phyloP scores from a whole-genome alignment of 768 basidiomycete genomes.

The Pulveroboletus ravenelii region DNA sequence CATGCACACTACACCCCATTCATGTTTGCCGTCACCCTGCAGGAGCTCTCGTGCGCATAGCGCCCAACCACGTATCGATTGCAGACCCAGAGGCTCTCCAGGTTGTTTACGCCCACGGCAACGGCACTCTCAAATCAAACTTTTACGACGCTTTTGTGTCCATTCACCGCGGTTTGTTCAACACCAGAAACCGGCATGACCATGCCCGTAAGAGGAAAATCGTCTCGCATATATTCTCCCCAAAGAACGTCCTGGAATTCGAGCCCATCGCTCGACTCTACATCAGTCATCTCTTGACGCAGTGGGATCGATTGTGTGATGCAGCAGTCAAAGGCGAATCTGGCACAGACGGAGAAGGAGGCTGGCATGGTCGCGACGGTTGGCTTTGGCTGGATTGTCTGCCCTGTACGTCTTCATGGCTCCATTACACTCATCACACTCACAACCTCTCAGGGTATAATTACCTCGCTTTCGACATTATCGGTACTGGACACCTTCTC shows the following conservation, averaged over 20 bases:
- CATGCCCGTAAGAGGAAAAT: constrained; percentile 92
- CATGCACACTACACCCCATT: neutral
- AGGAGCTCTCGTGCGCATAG: constrained; percentile 68
- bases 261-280: constrained; percentile 71
- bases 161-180: constrained; percentile 70
- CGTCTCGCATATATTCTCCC: constrained; percentile 78
- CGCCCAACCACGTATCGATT: constrained; percentile 74
- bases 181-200: constrained; percentile 69
- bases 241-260: constrained; percentile 82
- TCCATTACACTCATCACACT: neutral
- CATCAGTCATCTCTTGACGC: constrained; percentile 53
- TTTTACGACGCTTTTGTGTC: constrained; percentile 81
- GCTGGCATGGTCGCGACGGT: constrained; percentile 58
- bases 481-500: constrained; percentile 39
- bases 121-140: constrained; percentile 73
- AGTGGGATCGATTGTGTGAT: constrained; percentile 72
- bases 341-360: constrained; percentile 51
- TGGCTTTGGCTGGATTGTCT: constrained; percentile 71
- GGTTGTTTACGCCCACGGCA: constrained; percentile 77
- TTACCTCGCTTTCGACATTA: constrained; percentile 70
- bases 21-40: neutral
- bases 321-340: constrained; percentile 49
- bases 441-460: constrained; percentile 43
- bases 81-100: constrained; percentile 74
- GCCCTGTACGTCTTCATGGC: constrained; percentile 49